Evolutionary conservation across 305 asterid genomes (phyloP), one percentile per base, ranked within the genome.

Genomic region (Plantago rigida): DNA sequence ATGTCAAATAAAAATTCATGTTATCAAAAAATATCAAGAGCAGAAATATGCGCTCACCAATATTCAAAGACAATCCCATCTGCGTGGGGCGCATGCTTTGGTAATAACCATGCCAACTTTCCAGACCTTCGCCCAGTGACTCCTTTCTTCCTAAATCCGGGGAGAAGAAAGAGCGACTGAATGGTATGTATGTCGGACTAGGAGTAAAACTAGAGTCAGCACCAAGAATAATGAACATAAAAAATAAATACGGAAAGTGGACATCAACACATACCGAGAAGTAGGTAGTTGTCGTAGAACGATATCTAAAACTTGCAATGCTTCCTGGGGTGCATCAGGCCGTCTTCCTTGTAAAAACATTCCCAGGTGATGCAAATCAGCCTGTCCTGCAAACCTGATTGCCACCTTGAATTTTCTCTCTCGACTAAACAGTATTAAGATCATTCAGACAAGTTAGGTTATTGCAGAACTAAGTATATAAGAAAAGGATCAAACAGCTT

Each of bases 1-100:
- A 63, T 71, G 45, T 57, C 9, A 65, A 17, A 57, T 19, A 10
- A 2, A 17, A 22, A 22, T 22, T 22, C 19, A 22, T 0, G 26
- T 22, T 1, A 2, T 22, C 26, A 22, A 44, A 24, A 41, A 11
- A 71, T 34, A 15, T 22, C 26, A 22, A 47, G 48, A 31, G 10
- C 9, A 8, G 9, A 10, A 13, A 4, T 15, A 34, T 19, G 28
- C 45, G 53, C 83, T 72, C 77, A 91, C 98, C 98, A 11, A 91
- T 91, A 59, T 91, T 93, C 53, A 93, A 63, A 0, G 99, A 93
- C 74, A 93, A 71, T 2, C 99, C 99, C 97, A 89, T 93, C 75
- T 93, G 99, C n/a, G 99, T 93, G 26, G 99, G 99, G 13, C 97
- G 95, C 51, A 93, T 89, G 66, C 99, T 93, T 71, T 93, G 99